Percentiles rank a stretch among this genome's conserved stretches.
phyloP scores from a whole-genome alignment of 2,329 filamentous ascomycete genomes.

The Daldinia sp. region DNA sequence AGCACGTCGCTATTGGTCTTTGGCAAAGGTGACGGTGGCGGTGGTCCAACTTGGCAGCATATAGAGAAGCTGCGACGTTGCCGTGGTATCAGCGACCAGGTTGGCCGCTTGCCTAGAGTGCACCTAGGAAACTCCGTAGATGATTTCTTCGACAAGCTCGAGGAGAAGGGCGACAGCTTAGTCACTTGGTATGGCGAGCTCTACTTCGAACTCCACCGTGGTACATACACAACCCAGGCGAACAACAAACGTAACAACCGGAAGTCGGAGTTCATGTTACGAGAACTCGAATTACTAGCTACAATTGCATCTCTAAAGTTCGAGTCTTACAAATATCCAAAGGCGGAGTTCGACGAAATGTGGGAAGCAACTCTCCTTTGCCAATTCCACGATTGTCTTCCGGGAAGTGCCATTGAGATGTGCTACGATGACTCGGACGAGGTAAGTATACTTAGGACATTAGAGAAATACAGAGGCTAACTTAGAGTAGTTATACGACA shows the following conservation, averaged over 20 bases:
- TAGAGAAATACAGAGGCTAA: not conserved
- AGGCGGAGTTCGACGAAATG: conserved; percentile 91
- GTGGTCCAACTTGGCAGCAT: conserved; percentile 92
- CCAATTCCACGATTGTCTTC: conserved; percentile 97
- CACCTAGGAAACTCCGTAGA: conserved; percentile 91
- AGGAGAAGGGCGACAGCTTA: conserved; percentile 79
- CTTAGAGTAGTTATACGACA: conserved; percentile 71
- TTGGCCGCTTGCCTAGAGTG: conserved; percentile 83
- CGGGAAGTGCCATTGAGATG: conserved; percentile 96
- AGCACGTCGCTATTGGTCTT: conserved; percentile 90
- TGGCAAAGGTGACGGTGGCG: conserved; percentile 95
- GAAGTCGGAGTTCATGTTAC: conserved; percentile 82
- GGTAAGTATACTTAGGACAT: conserved; percentile 50
- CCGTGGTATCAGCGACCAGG: conserved; percentile 88
- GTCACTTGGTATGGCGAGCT: conserved; percentile 98
- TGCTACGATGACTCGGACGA: conserved; percentile 95
- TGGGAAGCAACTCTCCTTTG: conserved; percentile 93
- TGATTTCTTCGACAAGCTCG: conserved; percentile 88
- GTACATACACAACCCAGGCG: conserved; percentile 95
- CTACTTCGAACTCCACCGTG: conserved; percentile 96
- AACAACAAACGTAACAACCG: conserved; percentile 98
- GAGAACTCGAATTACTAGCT: conserved; percentile 87
- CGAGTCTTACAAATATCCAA: conserved; percentile 85
- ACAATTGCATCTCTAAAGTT: conserved; percentile 82
- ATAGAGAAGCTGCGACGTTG: conserved; percentile 93